Percentiles rank a stretch among this genome's conserved stretches.
Conservation (phyloP, 1,284 basidiomycete species). For the Heterobasidion annosum region DNA sequence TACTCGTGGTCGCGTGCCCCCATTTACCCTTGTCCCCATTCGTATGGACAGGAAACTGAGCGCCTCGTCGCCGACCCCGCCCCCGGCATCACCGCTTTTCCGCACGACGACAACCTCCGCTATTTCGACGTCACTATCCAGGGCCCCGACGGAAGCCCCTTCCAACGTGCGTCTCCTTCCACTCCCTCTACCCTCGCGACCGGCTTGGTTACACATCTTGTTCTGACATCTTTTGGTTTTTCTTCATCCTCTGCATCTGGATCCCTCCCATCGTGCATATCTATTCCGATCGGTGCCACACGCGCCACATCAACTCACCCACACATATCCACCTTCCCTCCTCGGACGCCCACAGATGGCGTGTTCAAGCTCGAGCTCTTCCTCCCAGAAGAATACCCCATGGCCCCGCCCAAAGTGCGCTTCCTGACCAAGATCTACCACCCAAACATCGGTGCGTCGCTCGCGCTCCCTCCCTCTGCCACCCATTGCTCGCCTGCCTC, state of each 20-base stretch:
- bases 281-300: no score
- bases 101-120: constrained; percentile 95
- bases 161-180: constrained; percentile 63
- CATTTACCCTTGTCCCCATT: no score
- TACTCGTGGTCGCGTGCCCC: no score
- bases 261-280: no score
- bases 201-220: no score
- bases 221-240: no score
- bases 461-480: background rate
- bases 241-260: no score
- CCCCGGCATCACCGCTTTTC: constrained; percentile 88
- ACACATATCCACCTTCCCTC: no score
- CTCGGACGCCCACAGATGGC: constrained; percentile 49
- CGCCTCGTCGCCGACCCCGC: constrained; percentile 92
- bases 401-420: constrained; percentile 97
- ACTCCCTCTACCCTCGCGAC: background rate
- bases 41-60: constrained; percentile 79
- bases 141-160: constrained; percentile 91
- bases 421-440: constrained; percentile 99
- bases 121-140: constrained; percentile 99
- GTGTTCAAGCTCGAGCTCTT: constrained; percentile 95
- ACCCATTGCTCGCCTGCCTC: background rate
- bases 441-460: constrained; percentile 88
- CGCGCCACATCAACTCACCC: no score
- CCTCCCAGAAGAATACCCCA: constrained; percentile 97